These are phyloP conservation scores for Tolypocladium inflatum DNA, from an alignment of 2,329 filamentous ascomycete genomes.

Conservation along the genomic window DNA sequence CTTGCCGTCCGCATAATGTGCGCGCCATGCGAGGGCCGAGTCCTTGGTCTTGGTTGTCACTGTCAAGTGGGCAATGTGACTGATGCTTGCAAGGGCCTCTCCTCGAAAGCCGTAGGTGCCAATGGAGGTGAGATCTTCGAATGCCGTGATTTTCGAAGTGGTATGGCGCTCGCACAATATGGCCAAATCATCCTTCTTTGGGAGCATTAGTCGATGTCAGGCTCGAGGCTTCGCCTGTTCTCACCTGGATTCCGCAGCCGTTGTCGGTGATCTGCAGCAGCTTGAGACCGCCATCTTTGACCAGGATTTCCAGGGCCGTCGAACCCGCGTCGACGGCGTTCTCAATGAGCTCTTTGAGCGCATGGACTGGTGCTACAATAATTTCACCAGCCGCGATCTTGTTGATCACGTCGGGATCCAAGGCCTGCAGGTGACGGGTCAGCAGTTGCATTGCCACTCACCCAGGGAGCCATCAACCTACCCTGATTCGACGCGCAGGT, in stretches of 20 bases:
- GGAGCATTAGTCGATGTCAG: not conserved
- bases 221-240: conserved; percentile 10
- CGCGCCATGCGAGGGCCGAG: conserved; percentile 82
- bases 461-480: conserved; percentile 13
- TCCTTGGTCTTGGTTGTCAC: conserved; percentile 90
- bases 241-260: conserved; percentile 85
- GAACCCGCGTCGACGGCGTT: conserved; percentile 97
- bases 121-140: conserved; percentile 85
- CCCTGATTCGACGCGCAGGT: conserved; percentile 40
- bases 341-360: conserved; percentile 91
- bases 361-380: conserved; percentile 93
- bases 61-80: conserved; percentile 90
- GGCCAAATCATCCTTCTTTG: conserved; percentile 75
- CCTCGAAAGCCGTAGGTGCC: conserved; percentile 96
- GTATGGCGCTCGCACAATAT: conserved; percentile 96
- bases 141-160: conserved; percentile 87
- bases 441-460: not conserved
- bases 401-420: conserved; percentile 90
- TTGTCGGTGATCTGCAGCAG: conserved; percentile 96
- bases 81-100: conserved; percentile 93
- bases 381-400: conserved; percentile 98
- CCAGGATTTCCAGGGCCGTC: conserved; percentile 78
- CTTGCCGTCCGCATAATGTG: conserved; percentile 76
- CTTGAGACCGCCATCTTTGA: conserved; percentile 93
- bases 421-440: conserved; percentile 44